Evolutionary conservation across 345 rosid species (phyloP), one percentile per base, ranked within the genome.

Genomic region (Eutrema heterophyllum): DNA sequence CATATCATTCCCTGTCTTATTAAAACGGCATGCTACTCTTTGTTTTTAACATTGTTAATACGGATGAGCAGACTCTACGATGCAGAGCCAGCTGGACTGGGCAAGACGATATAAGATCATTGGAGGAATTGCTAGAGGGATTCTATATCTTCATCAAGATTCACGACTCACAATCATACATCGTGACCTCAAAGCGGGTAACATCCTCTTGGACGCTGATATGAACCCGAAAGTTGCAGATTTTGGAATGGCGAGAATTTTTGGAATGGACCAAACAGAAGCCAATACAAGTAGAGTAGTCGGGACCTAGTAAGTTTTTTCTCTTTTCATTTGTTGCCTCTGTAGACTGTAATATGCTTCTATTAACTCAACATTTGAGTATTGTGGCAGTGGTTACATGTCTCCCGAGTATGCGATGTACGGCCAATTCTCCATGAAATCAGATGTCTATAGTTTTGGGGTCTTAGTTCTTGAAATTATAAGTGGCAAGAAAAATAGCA

Each of bases 191-290:
- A 82, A 79, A 70, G 58, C 74, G 0, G 57, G 81, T 33, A 84
- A 82, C 57, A 74, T 84, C 15, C 71, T 84, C 14, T 71, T 84
- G 7, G 84, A 84, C 33, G 57, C 65, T 44, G 63, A 76, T 36
- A 54, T 81, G 44, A 81, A 79, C 16, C 81, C 86, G 1, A 82
- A 71, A 56, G 69, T 84, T 44, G 81, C 71, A 15, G 83, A 79
- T 55, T 84, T 84, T 30, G 86, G 80, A 43, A 76, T 62, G 77
- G 88, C 84, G 1, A 67, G 66, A 60, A 78, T 80, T 33, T 82
- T 80, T 33, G 51, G 59, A 18, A 66, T 33, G 43, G 76, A 73
- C 24, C 55, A 84, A 54, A 55, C 67, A 24, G 72, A 76, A 63
- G 84, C 69, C 4, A 74, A 68, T 14, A 84, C 84, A 0, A 38